Conservation (phyloP, 2,329 filamentous ascomycete genomes). For the Ceratocystis harringtonii region DNA sequence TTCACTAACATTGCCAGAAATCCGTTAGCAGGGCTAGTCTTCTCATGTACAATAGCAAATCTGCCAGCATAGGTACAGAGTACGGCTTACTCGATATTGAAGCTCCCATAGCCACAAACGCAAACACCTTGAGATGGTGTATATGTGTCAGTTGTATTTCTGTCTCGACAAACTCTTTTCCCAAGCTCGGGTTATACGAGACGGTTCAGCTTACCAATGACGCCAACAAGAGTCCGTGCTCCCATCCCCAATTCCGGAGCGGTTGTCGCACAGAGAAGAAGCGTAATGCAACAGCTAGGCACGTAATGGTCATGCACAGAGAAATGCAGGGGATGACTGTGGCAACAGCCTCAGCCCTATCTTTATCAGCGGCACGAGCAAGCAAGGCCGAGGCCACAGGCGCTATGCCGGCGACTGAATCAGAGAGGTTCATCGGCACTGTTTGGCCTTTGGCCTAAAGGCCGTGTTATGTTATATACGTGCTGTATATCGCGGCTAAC, state of each 20-base stretch:
- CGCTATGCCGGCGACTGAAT: neutral
- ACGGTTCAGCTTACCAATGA: constrained; percentile 20
- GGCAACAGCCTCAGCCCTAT: constrained; percentile 15
- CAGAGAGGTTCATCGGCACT: neutral
- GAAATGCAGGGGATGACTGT: constrained; percentile 19
- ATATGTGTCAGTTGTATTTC: neutral
- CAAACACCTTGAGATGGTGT: constrained; percentile 9
- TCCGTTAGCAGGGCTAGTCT: neutral
- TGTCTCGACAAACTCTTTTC: neutral
- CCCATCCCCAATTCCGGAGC: constrained; percentile 24
- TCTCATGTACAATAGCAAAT: neutral
- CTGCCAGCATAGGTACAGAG: too few species aligned
- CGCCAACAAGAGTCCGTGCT: constrained; percentile 26
- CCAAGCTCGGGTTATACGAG: neutral
- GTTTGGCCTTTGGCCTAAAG: too few species aligned
- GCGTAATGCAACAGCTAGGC: constrained; percentile 22
- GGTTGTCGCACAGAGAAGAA: constrained; percentile 25
- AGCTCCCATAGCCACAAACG: constrained; percentile 11
- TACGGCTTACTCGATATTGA: constrained; percentile 16
- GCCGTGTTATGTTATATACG: too few species aligned
- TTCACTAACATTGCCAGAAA: constrained; percentile 3
- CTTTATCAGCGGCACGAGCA: neutral
- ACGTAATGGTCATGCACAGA: constrained; percentile 20
- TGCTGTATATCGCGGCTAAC: too few species aligned
- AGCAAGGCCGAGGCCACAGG: neutral